Percentiles rank a stretch among this genome's conserved stretches.
phyloP scores from a whole-genome alignment of 768 basidiomycete genomes.

The Suillus subluteus region DNA sequence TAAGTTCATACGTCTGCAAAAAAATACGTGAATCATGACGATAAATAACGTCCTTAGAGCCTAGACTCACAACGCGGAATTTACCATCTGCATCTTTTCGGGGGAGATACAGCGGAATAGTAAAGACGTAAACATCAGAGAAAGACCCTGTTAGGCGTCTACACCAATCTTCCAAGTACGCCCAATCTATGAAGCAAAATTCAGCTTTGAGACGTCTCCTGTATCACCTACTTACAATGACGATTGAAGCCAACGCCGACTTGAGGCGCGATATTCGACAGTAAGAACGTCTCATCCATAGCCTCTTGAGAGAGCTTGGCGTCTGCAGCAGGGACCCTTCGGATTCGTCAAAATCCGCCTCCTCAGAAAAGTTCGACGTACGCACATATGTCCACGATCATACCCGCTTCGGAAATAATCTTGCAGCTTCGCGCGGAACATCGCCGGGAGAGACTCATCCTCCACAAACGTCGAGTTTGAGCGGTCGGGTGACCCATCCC shows the following conservation, averaged over 20 bases:
- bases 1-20: slow-evolving; percentile 87
- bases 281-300: slow-evolving; percentile 95
- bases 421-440: slow-evolving; percentile 80
- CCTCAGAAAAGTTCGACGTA: slow-evolving; percentile 13
- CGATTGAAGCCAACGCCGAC: slow-evolving; percentile 97
- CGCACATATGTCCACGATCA: slow-evolving; percentile 95
- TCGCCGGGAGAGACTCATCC: slow-evolving; percentile 73
- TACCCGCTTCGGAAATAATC: slow-evolving; percentile 95
- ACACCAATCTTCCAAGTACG: slow-evolving; percentile 96
- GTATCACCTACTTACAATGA: slow-evolving; percentile 66
- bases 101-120: slow-evolving; percentile 95
- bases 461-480: slow-evolving; percentile 80
- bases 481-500: slow-evolving; percentile 61
- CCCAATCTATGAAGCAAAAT: slow-evolving; percentile 72
- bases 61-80: slow-evolving; percentile 83
- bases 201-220: background rate
- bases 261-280: slow-evolving; percentile 97
- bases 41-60: background rate
- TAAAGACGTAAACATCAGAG: slow-evolving; percentile 96
- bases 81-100: slow-evolving; percentile 86
- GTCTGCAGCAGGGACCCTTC: slow-evolving; percentile 95
- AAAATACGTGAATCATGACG: background rate
- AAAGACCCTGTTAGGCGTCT: slow-evolving; percentile 85
- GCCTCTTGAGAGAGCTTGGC: slow-evolving; percentile 90
- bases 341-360: background rate